Conservation (phyloP, 345 rosid species). For the Hibiscus mutabilis region DNA sequence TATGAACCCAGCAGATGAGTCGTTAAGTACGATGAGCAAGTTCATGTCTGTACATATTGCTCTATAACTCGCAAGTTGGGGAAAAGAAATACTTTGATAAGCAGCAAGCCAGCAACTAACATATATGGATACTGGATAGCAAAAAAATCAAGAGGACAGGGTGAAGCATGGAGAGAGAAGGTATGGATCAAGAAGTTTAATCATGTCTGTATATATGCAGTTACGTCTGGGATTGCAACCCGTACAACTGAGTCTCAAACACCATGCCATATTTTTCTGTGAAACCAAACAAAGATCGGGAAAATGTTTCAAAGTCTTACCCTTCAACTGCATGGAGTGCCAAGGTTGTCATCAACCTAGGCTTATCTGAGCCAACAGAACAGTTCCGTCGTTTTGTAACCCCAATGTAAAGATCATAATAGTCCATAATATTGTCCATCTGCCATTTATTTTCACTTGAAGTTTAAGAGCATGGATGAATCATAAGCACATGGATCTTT, state of each 20-base stretch:
- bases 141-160: background rate
- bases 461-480: constrained; percentile 5
- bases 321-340: constrained; percentile 45
- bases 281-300: constrained; percentile 10
- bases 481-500: background rate
- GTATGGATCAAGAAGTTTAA: background rate
- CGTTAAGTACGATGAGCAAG: background rate
- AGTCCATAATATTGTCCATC: constrained; percentile 36
- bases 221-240: background rate
- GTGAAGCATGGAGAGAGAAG: background rate
- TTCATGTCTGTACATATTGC: background rate
- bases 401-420: constrained; percentile 45
- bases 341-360: constrained; percentile 41
- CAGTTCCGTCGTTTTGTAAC: constrained; percentile 52
- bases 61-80: background rate
- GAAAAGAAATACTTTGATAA: background rate
- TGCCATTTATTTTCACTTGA: constrained; percentile 24
- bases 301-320: constrained; percentile 33
- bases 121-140: background rate
- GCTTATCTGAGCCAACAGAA: constrained; percentile 46
- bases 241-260: background rate
- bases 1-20: background rate
- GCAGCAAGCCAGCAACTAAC: background rate
- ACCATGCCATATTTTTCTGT: background rate
- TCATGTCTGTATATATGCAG: too few relatives aligned